A percentile compares a stretch with the other conserved stretches of the same genome.
Evolutionary conservation across 306 rosid genomes (phyloP).

Genomic region (Chamaecrista fasciculata): DNA sequence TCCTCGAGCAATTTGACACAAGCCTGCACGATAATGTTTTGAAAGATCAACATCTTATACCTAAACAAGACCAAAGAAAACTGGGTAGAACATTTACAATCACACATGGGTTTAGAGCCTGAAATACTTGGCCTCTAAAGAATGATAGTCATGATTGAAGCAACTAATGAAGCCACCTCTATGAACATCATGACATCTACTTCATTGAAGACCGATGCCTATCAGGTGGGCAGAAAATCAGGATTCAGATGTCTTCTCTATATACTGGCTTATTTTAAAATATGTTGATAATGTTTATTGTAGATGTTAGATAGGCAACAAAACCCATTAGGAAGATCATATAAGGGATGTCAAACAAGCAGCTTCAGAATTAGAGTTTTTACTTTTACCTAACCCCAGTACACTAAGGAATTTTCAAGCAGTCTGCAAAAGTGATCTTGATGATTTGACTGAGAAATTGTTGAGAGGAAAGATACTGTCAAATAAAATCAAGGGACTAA

Average conservation of each 20-base stretch:
- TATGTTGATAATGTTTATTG: background rate
- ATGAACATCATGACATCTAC: background rate
- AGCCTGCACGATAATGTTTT: constrained; percentile 46
- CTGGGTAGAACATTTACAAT: background rate
- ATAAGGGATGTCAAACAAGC: background rate
- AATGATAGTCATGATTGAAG: background rate
- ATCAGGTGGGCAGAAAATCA: background rate
- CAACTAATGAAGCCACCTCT: background rate
- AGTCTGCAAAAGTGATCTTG: background rate
- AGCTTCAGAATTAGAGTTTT: background rate
- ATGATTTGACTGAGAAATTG: background rate
- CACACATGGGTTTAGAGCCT: background rate
- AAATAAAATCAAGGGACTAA: constrained; percentile 1
- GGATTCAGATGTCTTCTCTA: background rate
- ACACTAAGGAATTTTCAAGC: background rate
- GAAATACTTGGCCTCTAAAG: background rate
- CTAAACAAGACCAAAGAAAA: too few relatives aligned
- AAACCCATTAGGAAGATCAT: background rate
- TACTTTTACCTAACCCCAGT: background rate
- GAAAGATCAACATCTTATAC: background rate
- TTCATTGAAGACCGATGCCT: background rate
- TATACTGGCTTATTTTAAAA: background rate
- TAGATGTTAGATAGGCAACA: background rate
- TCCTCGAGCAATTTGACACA: constrained; percentile 82
- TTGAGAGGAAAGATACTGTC: background rate